phyloP scores from a whole-genome alignment of 805 yeast genomes.

The Ogataea henricii region DNA sequence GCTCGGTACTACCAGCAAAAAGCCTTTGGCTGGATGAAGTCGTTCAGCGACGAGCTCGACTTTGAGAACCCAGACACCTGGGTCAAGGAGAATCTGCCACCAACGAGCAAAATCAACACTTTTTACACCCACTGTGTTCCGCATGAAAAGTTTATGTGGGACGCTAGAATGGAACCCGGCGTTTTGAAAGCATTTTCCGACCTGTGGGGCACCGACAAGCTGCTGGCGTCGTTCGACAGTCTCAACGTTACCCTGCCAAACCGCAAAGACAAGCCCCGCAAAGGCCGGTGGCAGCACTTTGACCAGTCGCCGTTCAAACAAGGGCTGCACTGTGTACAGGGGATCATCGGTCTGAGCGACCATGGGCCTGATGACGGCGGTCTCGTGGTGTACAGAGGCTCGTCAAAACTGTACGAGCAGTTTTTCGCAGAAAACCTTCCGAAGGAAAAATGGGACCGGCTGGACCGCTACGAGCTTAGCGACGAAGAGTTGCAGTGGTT shows the following conservation, averaged over 20 bases:
- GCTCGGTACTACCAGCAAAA: conserved; percentile 28
- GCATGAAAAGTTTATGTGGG: conserved; percentile 40
- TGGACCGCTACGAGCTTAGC: conserved; percentile 24
- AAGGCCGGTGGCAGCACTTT: conserved; percentile 36
- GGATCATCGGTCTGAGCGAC: conserved; percentile 32
- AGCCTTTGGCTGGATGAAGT: conserved; percentile 28
- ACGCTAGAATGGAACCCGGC: conserved; percentile 33
- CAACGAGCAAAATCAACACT: conserved; percentile 19
- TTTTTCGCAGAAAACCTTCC: conserved; percentile 30
- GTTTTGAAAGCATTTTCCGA: conserved; percentile 30
- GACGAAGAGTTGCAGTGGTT: conserved; percentile 32
- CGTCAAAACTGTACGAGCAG: conserved; percentile 26
- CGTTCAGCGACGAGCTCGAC: conserved; percentile 27
- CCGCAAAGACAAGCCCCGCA: conserved; percentile 16
- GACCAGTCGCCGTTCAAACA: conserved; percentile 36
- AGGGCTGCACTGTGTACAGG: conserved; percentile 37
- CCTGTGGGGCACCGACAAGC: conserved; percentile 37
- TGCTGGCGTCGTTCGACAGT: conserved; percentile 37
- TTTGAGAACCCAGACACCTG: conserved; percentile 31
- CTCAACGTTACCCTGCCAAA: conserved; percentile 34
- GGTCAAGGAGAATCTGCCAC: conserved; percentile 33
- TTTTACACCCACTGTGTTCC: conserved; percentile 25
- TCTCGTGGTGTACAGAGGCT: conserved; percentile 32
- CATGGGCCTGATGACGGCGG: conserved; percentile 35
- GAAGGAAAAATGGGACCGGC: conserved; percentile 24